These are phyloP conservation scores for Brassica hybrid DNA, from an alignment of 441 rosid genomes.

Conservation along the genomic window DNA sequence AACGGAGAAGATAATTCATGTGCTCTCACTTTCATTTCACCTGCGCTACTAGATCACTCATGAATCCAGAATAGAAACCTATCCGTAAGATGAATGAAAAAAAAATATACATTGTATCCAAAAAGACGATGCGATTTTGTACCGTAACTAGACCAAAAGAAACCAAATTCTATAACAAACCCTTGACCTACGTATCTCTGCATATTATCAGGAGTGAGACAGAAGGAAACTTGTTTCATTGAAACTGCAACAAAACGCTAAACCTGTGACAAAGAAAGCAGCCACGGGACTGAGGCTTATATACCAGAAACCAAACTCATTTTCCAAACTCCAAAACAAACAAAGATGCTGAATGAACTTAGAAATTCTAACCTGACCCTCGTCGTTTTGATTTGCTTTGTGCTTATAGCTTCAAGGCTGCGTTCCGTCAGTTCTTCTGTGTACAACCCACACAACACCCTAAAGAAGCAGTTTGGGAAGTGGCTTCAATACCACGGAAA, in stretches of 20 bases:
- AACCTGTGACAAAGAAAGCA: slow-evolving; percentile 41
- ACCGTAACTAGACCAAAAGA: slow-evolving; percentile 28
- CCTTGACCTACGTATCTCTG: slow-evolving; percentile 38
- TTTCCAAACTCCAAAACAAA: slow-evolving; percentile 30
- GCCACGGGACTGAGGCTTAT: slow-evolving; percentile 39
- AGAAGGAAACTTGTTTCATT: slow-evolving; percentile 38
- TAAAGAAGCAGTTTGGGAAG: slow-evolving; percentile 54
- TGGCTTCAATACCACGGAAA: slow-evolving; percentile 57
- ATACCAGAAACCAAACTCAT: slow-evolving; percentile 40
- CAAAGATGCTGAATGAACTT: slow-evolving; percentile 40
- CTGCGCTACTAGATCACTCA: slow-evolving; percentile 10
- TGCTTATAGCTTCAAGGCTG: slow-evolving; percentile 43
- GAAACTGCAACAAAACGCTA: slow-evolving; percentile 39
- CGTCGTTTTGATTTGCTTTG: slow-evolving; percentile 30
- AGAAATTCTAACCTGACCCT: slow-evolving; percentile 43
- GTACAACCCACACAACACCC: slow-evolving; percentile 37
- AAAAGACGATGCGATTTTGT: neutral
- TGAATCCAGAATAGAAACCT: slow-evolving; percentile 11
- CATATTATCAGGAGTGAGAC: slow-evolving; percentile 27
- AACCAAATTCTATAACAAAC: slow-evolving; percentile 21
- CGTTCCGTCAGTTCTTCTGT: slow-evolving; percentile 26
- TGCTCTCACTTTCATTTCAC: neutral
- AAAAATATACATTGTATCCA: neutral
- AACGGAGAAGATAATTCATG: neutral
- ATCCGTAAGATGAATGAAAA: slow-evolving; percentile 7